These are phyloP conservation scores for Microbotryum lychnidis-dioicae DNA, from an alignment of 1,284 basidiomycete genomes.

Conservation along the genomic window DNA sequence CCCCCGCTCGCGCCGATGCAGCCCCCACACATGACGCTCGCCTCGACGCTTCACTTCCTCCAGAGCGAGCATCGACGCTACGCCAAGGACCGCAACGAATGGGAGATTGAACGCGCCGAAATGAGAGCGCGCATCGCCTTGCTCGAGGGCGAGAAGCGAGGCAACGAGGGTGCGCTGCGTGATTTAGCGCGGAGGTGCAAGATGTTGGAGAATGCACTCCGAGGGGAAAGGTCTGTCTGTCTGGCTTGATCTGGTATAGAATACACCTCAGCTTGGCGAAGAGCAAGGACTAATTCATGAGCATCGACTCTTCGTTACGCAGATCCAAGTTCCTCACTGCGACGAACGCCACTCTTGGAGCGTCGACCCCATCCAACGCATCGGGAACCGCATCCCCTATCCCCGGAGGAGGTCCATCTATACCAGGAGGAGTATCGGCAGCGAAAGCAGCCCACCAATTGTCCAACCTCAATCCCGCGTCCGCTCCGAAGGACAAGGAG, in stretches of 20 bases:
- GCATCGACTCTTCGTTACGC: background rate
- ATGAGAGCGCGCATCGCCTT: slow-evolving; percentile 98
- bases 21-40: slow-evolving; percentile 69
- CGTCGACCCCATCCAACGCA: slow-evolving; percentile 9
- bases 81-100: slow-evolving; percentile 95
- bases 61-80: slow-evolving; percentile 91
- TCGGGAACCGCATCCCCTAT: slow-evolving; percentile 22
- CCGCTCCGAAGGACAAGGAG: slow-evolving; percentile 1
- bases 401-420: background rate
- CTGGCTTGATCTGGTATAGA: background rate
- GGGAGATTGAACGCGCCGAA: slow-evolving; percentile 98
- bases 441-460: slow-evolving; percentile 10
- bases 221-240: slow-evolving; percentile 21
- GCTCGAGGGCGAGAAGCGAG: slow-evolving; percentile 89
- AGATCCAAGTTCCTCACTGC: slow-evolving; percentile 30
- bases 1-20: slow-evolving; percentile 1
- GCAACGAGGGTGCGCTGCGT: slow-evolving; percentile 92
- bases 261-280: background rate
- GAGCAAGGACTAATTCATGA: too few relatives aligned
- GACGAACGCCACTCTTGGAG: slow-evolving; percentile 7
- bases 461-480: background rate
- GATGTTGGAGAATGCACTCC: slow-evolving; percentile 76
- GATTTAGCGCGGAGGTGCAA: slow-evolving; percentile 93
- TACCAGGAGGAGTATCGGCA: slow-evolving; percentile 10
- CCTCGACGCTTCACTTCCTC: slow-evolving; percentile 89